Evolutionary conservation across 306 rosid genomes (phyloP), one percentile per base, ranked within the genome.

Genomic region (Benincasa hispida): DNA sequence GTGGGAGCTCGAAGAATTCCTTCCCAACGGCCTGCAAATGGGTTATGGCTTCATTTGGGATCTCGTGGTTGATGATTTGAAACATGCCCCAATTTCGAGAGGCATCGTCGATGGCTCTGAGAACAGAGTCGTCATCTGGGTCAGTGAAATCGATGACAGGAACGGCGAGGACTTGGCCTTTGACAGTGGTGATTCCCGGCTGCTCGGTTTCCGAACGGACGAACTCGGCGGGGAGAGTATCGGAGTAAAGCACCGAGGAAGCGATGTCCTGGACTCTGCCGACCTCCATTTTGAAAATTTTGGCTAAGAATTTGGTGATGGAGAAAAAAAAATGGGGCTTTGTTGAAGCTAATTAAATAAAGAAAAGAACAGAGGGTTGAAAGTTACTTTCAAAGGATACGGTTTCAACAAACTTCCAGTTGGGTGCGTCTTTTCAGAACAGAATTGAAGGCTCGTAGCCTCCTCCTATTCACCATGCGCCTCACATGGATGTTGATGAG

Each of bases 101-200:
- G 0, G 98, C 98, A 12, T 83, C 89, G 28, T 27, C 70, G 2
- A 88, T 57, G 56, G 80, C 82, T 0, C 0, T 6, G 8, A 73
- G 11, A 10, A 91, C 32, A 4, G 60, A 78, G 10, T 27, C 82
- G 45, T 84, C 77, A 3, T 91, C 83, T 7, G 82, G 80, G 78
- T 82, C 39, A 22, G 81, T 77, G 35, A 87, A 73, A 65, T 93
- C 96, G 1, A 93, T 77, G 25, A 78, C 77, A 0, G 98, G 98
- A 15, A 91, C 90, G 19, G 81, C 80, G 80, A 88, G 83, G 48
- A 45, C 18, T 10, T 78, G 77, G 10, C 92, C 92, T 0, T 65
- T 83, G 2, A 92, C 91, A 1, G 98, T 90, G 9, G 96, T 92
- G 75, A 76, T 78, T 2, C 96, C 89, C 0, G 96, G 98, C 58